These are phyloP conservation scores for Collybia nuda DNA, from an alignment of 768 basidiomycete genomes.

Conservation along the genomic window DNA sequence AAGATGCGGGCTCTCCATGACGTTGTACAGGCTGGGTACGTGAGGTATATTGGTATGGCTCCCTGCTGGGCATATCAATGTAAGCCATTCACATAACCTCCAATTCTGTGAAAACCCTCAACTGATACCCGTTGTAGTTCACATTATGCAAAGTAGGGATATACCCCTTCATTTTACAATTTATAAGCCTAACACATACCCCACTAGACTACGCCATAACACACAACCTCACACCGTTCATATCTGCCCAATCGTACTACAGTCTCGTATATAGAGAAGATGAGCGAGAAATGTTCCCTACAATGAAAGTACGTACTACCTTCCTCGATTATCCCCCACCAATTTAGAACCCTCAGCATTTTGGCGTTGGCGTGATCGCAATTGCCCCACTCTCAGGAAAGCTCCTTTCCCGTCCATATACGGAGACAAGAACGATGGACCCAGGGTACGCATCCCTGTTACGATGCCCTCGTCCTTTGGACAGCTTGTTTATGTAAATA, in stretches of 20 bases:
- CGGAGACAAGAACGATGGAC: conserved; percentile 31
- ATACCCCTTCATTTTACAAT: not conserved
- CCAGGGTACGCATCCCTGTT: conserved; percentile 32
- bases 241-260: conserved; percentile 52
- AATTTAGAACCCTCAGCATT: conserved; percentile 26
- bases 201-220: conserved; percentile 53
- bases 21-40: conserved; percentile 61
- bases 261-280: conserved; percentile 62
- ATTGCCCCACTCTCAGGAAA: conserved; percentile 58
- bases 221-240: conserved; percentile 56
- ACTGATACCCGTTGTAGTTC: conserved; percentile 29
- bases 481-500: not conserved
- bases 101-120: not conserved
- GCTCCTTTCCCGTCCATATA: conserved; percentile 37
- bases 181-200: not conserved
- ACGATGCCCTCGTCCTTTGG: conserved; percentile 18
- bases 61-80: conserved; percentile 56
- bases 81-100: conserved; percentile 17
- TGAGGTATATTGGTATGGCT: conserved; percentile 56
- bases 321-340: not conserved
- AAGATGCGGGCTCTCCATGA: conserved; percentile 49
- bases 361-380: conserved; percentile 57
- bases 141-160: conserved; percentile 49
- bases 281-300: conserved; percentile 60
- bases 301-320: conserved; percentile 35